Conservation (phyloP, 345 rosid genomes). For the Camelina sativa region DNA sequence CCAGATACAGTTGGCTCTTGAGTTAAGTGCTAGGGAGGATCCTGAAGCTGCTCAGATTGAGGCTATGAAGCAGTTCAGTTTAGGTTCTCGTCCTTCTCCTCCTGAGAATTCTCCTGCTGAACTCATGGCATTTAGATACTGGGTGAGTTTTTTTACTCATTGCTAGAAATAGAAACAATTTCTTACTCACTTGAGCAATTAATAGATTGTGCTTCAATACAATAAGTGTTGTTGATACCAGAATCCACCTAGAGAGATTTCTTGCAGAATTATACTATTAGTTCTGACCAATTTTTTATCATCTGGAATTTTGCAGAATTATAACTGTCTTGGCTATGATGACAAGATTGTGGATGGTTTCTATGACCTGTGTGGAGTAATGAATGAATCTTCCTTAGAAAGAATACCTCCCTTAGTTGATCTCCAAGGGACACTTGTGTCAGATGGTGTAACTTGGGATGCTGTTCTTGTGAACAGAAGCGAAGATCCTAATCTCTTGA, state of each 20-base stretch:
- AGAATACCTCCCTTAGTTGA: constrained; percentile 88
- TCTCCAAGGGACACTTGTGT: constrained; percentile 74
- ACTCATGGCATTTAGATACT: constrained; percentile 88
- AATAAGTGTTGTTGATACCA: background rate
- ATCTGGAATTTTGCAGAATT: constrained; percentile 78
- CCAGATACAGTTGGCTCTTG: constrained; percentile 91
- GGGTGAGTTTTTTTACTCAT: constrained; percentile 64
- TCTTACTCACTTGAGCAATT: background rate
- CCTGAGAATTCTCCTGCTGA: constrained; percentile 82
- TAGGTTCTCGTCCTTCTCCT: constrained; percentile 69
- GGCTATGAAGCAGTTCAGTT: constrained; percentile 93
- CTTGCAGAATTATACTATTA: too few relatives aligned
- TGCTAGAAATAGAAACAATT: constrained; percentile 7
- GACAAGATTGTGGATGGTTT: constrained; percentile 98
- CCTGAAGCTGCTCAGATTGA: constrained; percentile 99
- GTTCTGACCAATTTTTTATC: constrained; percentile 65
- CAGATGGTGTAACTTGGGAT: constrained; percentile 74
- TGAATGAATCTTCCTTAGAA: constrained; percentile 57
- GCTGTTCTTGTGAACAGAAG: constrained; percentile 86
- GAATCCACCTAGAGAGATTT: constrained; percentile 29
- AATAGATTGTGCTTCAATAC: background rate
- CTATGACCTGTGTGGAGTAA: constrained; percentile 80
- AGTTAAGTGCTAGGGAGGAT: constrained; percentile 95
- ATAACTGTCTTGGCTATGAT: constrained; percentile 90
- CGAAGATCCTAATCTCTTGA: constrained; percentile 71